phyloP scores from a whole-genome alignment of 2,329 filamentous ascomycete genomes.

The Mycosphaerelloides madeirae region DNA sequence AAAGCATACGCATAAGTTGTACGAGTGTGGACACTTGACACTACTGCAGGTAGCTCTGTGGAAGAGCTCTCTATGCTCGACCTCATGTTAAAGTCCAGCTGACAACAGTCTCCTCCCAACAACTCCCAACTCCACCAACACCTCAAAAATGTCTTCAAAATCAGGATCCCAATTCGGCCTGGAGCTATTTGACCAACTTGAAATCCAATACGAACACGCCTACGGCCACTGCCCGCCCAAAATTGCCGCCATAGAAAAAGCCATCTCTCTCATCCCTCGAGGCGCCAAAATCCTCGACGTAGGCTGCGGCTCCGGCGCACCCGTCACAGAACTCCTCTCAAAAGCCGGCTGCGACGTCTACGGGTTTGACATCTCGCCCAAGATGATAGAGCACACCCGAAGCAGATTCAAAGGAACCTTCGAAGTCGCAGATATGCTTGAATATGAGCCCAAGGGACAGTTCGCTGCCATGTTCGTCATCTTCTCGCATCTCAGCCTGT shows the following conservation, averaged over 20 bases:
- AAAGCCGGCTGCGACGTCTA: constrained; percentile 26
- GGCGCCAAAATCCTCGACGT: constrained; percentile 13
- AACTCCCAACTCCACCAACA: too few species aligned
- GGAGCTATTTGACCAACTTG: constrained; percentile 17
- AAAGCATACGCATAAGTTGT: too few species aligned
- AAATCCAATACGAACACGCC: constrained; percentile 29
- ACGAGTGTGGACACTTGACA: too few species aligned
- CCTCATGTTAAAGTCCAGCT: too few species aligned
- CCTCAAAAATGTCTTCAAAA: background rate
- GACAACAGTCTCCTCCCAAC: too few species aligned
- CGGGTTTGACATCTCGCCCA: constrained; percentile 29
- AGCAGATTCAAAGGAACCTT: constrained; percentile 19
- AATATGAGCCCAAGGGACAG: constrained; percentile 19
- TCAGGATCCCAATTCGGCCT: background rate
- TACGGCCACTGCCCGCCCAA: constrained; percentile 28
- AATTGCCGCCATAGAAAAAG: constrained; percentile 12
- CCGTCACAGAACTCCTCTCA: constrained; percentile 27
- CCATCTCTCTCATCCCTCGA: constrained; percentile 7
- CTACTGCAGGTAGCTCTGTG: too few species aligned
- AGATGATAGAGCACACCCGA: constrained; percentile 29
- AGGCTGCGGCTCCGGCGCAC: constrained; percentile 33
- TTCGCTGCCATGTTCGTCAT: constrained; percentile 31
- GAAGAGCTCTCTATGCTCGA: too few species aligned
- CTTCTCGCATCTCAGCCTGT: constrained; percentile 27
- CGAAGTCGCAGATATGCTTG: constrained; percentile 24